Evolutionary conservation across 257 asterid genomes (phyloP), one percentile per base, ranked within the genome.

Genomic region (Nicotiana attenuata): DNA sequence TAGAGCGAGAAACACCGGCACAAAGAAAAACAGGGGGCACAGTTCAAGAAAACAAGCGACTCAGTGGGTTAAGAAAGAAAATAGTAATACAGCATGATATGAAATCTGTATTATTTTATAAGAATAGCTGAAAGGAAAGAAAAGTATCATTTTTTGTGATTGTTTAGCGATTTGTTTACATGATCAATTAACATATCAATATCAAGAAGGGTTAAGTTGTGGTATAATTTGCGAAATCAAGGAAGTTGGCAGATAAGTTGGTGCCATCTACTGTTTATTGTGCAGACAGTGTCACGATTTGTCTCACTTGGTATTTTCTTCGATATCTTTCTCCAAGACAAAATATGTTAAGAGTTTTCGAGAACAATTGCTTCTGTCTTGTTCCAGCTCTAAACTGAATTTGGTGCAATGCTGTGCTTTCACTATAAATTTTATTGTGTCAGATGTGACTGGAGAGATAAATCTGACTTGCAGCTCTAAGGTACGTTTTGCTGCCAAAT

Each of bases 51-150:
- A 91, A 20, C 96, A 89, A 86, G 90, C 3, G 61, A 88, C 89
- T 82, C 93, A 88, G 5, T 95, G 97, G 98, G 80, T 87, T 78
- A 88, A 78, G 87, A 93, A 90, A 86, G 97, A 90, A 63, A 79
- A 80, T 16, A 80, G 63, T 65, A 24, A 55, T 47, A 16, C 61
- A 17, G 3, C 24, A 26, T 73, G 79, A 73, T 22, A 45, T 15
- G 61, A 0, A 47, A 47, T 47, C 22, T 28, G 26, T 8, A 16
- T 61, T 66, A 9, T 65, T 69, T 17, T 6, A 22, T 13, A 41
- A 7, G 14, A 22, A 45, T 3, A 3, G 41, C 14, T 73, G 78
- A 15, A 73, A 73, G 59, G 78, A 14, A 45, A 45, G 22, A 14
- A 69, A 73, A 24, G 41, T 4, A 73, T 47, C 5, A 20, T 24